These are phyloP conservation scores for Hypomyces perniciosus DNA, from an alignment of 2,329 filamentous ascomycete genomes.

Conservation along the genomic window DNA sequence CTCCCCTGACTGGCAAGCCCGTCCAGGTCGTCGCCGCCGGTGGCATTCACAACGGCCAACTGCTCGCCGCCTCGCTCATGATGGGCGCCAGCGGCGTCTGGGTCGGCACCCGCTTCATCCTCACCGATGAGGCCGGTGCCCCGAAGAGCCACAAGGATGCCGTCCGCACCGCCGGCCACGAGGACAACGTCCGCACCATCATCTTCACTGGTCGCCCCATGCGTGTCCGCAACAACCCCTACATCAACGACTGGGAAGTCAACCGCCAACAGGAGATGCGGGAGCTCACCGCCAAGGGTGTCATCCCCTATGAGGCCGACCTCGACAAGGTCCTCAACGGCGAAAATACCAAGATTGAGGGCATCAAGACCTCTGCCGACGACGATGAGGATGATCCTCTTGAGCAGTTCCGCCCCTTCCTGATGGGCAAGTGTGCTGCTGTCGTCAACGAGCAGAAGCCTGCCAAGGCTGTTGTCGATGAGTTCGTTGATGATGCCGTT, in stretches of 20 bases:
- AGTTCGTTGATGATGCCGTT: conserved; percentile 81
- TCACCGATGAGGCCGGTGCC: conserved; percentile 89
- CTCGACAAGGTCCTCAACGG: conserved; percentile 70
- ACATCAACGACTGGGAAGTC: conserved; percentile 94
- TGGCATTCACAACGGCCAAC: conserved; percentile 88
- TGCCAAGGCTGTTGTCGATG: conserved; percentile 88
- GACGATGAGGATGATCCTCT: conserved; percentile 74
- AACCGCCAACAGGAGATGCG: conserved; percentile 89
- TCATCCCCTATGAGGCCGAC: conserved; percentile 91
- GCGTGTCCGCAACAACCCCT: conserved; percentile 86
- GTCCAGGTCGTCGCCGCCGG: conserved; percentile 92
- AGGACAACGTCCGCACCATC: conserved; percentile 94
- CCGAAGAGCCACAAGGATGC: conserved; percentile 93
- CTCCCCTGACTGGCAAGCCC: conserved; percentile 76
- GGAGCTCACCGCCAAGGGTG: conserved; percentile 79
- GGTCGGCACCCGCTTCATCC: conserved; percentile 94
- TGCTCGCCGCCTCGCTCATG: conserved; percentile 83
- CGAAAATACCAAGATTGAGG: conserved; percentile 52
- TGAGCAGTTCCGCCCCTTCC: conserved; percentile 82
- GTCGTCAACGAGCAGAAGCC: conserved; percentile 89
- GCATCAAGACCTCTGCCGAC: conserved; percentile 58
- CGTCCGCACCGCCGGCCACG: conserved; percentile 82
- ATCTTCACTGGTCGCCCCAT: conserved; percentile 97
- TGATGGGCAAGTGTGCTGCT: conserved; percentile 96
- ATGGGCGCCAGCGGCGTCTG: conserved; percentile 89